phyloP scores from a whole-genome alignment of 495 filamentous ascomycete species.

The Pseudevernia furfuracea region DNA sequence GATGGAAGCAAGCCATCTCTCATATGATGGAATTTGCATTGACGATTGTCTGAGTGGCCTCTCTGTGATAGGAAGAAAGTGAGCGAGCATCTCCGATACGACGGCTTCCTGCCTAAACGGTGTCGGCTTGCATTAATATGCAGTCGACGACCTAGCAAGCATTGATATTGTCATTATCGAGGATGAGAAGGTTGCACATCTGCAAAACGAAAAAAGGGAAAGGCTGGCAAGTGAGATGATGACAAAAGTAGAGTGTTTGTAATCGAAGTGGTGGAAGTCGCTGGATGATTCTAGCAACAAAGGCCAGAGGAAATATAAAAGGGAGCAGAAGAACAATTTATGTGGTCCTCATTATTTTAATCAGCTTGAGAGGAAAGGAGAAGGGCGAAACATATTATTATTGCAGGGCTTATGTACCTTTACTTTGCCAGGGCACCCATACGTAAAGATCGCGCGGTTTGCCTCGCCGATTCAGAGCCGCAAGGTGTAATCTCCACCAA shows the following conservation, averaged over 20 bases:
- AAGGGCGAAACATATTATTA: background rate
- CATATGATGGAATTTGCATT: background rate
- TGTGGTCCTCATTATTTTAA: background rate
- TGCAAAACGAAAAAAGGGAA: background rate
- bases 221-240: background rate
- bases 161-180: background rate
- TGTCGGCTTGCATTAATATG: background rate
- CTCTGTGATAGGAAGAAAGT: background rate
- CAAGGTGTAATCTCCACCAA: constrained; percentile 5
- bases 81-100: background rate
- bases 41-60: background rate
- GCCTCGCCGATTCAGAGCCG: background rate
- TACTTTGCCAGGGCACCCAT: constrained; percentile 2
- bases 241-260: background rate
- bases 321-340: background rate
- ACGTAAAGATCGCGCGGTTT: background rate
- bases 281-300: background rate
- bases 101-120: background rate
- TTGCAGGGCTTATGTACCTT: background rate
- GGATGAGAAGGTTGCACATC: background rate
- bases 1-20: background rate
- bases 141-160: background rate
- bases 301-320: background rate
- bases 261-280: background rate
- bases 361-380: background rate